A percentile compares a stretch with the other conserved stretches of the same genome.
These are phyloP conservation scores for Fusarium siculi DNA, from an alignment of 2,329 filamentous ascomycete species.

Conservation along the genomic window DNA sequence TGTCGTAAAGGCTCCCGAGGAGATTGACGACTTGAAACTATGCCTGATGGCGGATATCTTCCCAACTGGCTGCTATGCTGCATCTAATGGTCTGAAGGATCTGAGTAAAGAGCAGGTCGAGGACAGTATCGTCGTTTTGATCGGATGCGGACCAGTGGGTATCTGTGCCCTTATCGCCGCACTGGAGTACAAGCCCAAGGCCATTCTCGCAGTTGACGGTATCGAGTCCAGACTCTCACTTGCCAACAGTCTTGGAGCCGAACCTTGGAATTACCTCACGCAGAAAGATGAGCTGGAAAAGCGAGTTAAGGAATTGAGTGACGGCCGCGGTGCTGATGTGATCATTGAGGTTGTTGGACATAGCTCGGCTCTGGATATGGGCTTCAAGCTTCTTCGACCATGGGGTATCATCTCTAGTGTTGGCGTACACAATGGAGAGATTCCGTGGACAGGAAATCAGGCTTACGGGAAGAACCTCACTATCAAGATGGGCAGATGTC, in stretches of 20 bases:
- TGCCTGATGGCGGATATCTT: slow-evolving; percentile 39
- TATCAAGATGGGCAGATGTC: slow-evolving; percentile 76
- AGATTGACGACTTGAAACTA: slow-evolving; percentile 18
- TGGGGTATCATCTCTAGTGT: slow-evolving; percentile 77
- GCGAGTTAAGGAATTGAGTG: slow-evolving; percentile 76
- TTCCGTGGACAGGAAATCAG: slow-evolving; percentile 70
- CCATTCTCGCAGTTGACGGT: slow-evolving; percentile 17
- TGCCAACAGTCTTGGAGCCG: slow-evolving; percentile 16
- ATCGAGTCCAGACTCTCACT: slow-evolving; percentile 12
- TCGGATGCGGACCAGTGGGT: slow-evolving; percentile 34
- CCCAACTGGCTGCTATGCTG: slow-evolving; percentile 49
- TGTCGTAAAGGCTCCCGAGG: slow-evolving; percentile 19
- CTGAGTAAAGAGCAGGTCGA: not conserved
- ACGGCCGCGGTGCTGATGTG: slow-evolving; percentile 83
- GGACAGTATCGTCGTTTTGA: slow-evolving; percentile 11
- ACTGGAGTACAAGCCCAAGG: slow-evolving; percentile 11
- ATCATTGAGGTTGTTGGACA: slow-evolving; percentile 79
- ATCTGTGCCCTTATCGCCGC: slow-evolving; percentile 28
- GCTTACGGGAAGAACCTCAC: slow-evolving; percentile 73
- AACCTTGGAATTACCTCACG: slow-evolving; percentile 75
- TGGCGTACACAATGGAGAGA: slow-evolving; percentile 76
- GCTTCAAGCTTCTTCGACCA: slow-evolving; percentile 71
- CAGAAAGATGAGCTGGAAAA: slow-evolving; percentile 71
- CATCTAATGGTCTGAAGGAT: slow-evolving; percentile 62
- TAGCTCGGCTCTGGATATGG: slow-evolving; percentile 72